Evolutionary conservation across 768 basidiomycete genomes (phyloP), one percentile per base, ranked within the genome.

Genomic region (Agrocybe chaxingu): DNA sequence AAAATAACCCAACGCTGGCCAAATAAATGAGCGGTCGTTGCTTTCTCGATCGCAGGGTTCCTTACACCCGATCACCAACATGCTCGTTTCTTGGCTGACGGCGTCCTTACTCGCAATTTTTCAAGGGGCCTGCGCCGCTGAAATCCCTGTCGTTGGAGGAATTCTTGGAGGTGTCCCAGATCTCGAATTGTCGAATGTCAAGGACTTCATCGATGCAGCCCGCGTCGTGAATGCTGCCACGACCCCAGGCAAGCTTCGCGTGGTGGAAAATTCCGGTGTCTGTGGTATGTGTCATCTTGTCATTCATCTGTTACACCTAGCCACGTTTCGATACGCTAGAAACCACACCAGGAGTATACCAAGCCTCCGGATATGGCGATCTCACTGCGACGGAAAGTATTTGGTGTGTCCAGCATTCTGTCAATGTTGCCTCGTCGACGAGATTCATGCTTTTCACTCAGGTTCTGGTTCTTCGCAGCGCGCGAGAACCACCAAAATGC

Each of bases 381-480:
- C 57, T 85, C 11, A 74, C 77, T 1, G 62, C 76, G 1, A 71
- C 67, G n/a, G 63, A 83, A 58, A 85, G 82, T 63, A 70, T 84
- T 19, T 85, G 80, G 82, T 82, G 42, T 3, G 35, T 38, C 19
- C 18, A 10, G 29, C 10, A 7, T 42, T 19, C 31, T 1, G 46
- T 33, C 4, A n/a, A 50, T 9, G 8, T 16, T 30, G 8, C 48
- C 30, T 44, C 5, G 6, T 19, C 13, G 9, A 35, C 16, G 24
- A 35, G 5, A 51, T 35, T 48, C 8, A 47, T 16, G 16, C 9
- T 19, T 40, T 19, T 19, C 30, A 1, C 29, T 3, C 43, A 83
- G 82, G 78, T 86, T 84, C 68, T 85, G 82, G 81, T 85, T 80
- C 68, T 86, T 86, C 55, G 82, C 70, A 9, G 75, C 84, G 0